Base-by-base conservation (phyloP, 441 rosid genomes). In the Adansonia madagascariensis region DNA sequence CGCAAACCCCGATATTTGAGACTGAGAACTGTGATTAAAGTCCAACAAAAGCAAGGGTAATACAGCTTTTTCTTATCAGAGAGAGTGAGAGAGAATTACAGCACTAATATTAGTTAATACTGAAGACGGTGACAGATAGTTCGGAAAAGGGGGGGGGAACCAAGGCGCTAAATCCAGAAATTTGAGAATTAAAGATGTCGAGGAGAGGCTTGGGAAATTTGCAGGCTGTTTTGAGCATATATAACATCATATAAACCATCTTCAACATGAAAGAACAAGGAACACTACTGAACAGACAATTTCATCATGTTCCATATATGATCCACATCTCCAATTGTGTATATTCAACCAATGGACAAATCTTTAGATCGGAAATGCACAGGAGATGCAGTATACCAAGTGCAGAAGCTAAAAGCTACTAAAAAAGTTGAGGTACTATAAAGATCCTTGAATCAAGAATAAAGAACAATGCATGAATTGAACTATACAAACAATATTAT, bases 1-100 rank as follows among this genome's bases (percentile, higher is more conserved):
- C 49, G 41, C 17, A 80, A 71, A 81, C 57, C 61, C 60, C 31
- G 12, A 61, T 27, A 7, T 80, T 8, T 14, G 44, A 63, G 46
- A 17, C 4, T 35, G 35, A 52, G 12, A 52, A 52, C 15, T 8
- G n/a, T 50, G 55, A 50, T 11, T 12, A 4, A 52, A 52, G 56
- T 52, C 56, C 17, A 14, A 52, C 56, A 52, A 17, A 27, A 52
- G 57, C 50, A 11, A 46, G 18, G 18, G 47, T 68, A 44, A 66
- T 66, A 66, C 55, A 44, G 55, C 8, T 11, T 66, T 62, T 27
- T 71, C 31, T 53, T 57, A 6, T 8, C 49, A 9, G 4, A 35
- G 47, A 17, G 14, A 24, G 44, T 27, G 74, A 12, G 39, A 44
- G 39, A 3, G 14, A 14, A 24, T 7, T 49, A 46, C 74, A 50